phyloP scores from a whole-genome alignment of 305 asterid genomes.

The Stenogyne calaminthoides region DNA sequence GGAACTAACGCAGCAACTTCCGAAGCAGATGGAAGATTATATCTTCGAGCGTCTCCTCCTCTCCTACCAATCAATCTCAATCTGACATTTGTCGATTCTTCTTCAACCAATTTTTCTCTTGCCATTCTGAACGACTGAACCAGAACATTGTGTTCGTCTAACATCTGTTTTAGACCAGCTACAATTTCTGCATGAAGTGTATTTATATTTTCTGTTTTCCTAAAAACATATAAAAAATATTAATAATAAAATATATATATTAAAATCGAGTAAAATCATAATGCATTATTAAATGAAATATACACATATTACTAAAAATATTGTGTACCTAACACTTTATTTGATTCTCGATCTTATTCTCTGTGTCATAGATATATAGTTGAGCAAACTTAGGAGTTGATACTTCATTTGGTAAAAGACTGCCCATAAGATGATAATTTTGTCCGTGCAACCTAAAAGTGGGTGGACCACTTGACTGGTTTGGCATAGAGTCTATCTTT shows the following conservation, averaged over 20 bases:
- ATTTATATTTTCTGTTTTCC: background rate
- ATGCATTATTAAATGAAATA: background rate
- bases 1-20: background rate
- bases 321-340: background rate
- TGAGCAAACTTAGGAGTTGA: background rate
- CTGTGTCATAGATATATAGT: background rate
- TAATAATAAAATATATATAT: background rate
- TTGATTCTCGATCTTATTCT: background rate
- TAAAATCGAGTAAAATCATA: background rate
- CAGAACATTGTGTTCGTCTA: background rate
- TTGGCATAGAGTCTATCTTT: background rate
- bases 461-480: background rate
- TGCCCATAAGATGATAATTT: background rate
- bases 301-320: background rate
- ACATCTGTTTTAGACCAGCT: background rate
- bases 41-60: background rate
- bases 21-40: background rate
- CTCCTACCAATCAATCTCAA: background rate
- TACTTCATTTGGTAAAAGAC: background rate
- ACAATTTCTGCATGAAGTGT: background rate
- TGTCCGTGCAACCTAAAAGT: background rate
- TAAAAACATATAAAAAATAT: background rate
- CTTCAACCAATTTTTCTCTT: background rate
- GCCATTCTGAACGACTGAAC: background rate
- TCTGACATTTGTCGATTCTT: background rate